A percentile compares a stretch with the other conserved stretches of the same genome.
Conservation (phyloP, 306 rosid genomes). For the Gillenia trifoliata region DNA sequence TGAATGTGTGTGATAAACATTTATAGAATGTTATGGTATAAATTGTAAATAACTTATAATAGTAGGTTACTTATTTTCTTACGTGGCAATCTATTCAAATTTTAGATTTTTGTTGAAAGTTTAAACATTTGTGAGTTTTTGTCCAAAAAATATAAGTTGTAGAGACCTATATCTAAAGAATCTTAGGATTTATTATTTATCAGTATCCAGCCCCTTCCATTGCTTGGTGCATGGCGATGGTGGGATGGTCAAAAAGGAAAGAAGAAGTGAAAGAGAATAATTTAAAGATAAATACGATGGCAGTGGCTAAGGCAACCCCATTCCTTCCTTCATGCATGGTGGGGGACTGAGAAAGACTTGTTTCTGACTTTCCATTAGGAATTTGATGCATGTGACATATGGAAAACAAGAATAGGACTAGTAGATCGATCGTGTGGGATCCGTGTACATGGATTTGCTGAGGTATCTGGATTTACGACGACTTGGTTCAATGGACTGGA, state of each 20-base stretch:
- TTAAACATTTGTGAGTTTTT: too few relatives aligned
- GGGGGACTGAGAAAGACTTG: constrained; percentile 10
- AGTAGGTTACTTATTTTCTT: too few relatives aligned
- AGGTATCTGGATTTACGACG: not conserved
- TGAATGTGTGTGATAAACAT: too few relatives aligned
- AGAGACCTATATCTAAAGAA: too few relatives aligned
- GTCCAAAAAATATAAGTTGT: too few relatives aligned
- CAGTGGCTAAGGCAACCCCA: constrained; percentile 8
- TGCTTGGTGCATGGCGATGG: not conserved
- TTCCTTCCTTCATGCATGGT: not conserved
- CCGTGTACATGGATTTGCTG: constrained; percentile 3
- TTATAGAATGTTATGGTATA: too few relatives aligned
- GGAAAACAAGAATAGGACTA: constrained; percentile 2
- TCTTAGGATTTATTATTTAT: too few relatives aligned
- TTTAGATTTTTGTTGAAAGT: too few relatives aligned
- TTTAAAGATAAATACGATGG: constrained; percentile 24
- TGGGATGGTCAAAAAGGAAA: constrained; percentile 32
- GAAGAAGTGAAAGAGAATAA: constrained; percentile 25
- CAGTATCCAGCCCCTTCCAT: not conserved
- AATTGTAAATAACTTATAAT: too few relatives aligned
- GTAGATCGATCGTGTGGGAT: constrained; percentile 6
- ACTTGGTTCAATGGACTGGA: constrained; percentile 22
- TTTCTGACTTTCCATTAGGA: not conserved
- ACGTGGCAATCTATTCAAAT: too few relatives aligned
- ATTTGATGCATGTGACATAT: constrained; percentile 1